Conservation (phyloP, 139 green algal species). For the Closterium sp. region DNA sequence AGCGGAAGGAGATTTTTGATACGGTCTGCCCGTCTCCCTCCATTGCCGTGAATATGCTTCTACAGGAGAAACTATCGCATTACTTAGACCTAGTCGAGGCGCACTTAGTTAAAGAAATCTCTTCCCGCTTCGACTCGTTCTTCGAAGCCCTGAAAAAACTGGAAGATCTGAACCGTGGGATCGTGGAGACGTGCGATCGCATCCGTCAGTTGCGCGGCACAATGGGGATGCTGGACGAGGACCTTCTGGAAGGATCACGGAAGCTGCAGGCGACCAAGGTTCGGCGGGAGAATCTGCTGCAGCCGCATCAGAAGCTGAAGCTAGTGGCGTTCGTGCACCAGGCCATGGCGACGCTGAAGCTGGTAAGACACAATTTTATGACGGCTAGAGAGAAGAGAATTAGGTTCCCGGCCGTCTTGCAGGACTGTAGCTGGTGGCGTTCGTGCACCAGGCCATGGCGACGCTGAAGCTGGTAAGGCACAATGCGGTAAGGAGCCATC, state of each 20-base stretch:
- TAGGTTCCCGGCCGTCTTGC: too few species aligned
- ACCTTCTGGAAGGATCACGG: conserved; percentile 58
- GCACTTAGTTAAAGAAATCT: conserved; percentile 54
- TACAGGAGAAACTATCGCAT: conserved; percentile 54
- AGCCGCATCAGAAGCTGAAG: conserved; percentile 60
- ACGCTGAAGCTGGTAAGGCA: conserved; percentile 75
- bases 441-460: conserved; percentile 56
- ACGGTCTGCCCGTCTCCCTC: conserved; percentile 29
- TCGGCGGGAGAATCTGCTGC: conserved; percentile 69
- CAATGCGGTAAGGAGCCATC: too few species aligned
- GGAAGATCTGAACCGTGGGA: conserved; percentile 64
- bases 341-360: conserved; percentile 64
- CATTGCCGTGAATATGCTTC: conserved; percentile 29
- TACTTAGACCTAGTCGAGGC: conserved; percentile 58
- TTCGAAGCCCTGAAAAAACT: conserved; percentile 66
- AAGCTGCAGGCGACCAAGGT: conserved; percentile 62
- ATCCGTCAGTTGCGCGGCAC: conserved; percentile 53
- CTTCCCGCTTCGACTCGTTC: conserved; percentile 50
- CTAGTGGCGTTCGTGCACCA: conserved; percentile 62
- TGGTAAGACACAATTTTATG: conserved; percentile 50
- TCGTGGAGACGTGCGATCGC: conserved; percentile 59
- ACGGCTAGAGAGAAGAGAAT: too few species aligned
- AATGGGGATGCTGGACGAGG: conserved; percentile 64
- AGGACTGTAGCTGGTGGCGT: conserved; percentile 61
- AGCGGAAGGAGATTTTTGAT: conserved; percentile 32